These are phyloP conservation scores for Aspergillus saccharolyticus DNA, from an alignment of 495 filamentous ascomycete species.

Conservation along the genomic window DNA sequence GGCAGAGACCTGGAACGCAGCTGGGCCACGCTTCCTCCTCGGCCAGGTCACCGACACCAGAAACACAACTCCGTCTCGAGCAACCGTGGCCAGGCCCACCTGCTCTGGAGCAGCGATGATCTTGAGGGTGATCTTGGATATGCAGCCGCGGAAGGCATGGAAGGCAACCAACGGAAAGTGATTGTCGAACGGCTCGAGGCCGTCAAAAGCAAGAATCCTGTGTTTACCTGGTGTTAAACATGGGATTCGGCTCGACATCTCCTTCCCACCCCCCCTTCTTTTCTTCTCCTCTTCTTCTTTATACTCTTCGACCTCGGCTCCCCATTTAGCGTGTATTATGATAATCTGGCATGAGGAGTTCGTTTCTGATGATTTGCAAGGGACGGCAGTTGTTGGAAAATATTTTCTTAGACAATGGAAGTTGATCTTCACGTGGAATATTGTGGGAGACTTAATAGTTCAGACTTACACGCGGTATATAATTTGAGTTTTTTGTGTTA, in stretches of 20 bases:
- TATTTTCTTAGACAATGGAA: slow-evolving; percentile 5
- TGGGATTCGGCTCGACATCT: not conserved
- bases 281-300: slow-evolving; percentile 4
- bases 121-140: slow-evolving; percentile 90
- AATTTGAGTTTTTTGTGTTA: not conserved
- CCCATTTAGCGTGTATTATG: slow-evolving; percentile 23
- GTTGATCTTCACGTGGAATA: slow-evolving; percentile 3
- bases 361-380: slow-evolving; percentile 11
- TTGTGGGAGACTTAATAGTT: not conserved
- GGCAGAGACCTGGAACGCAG: slow-evolving; percentile 33
- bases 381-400: slow-evolving; percentile 11
- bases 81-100: slow-evolving; percentile 24
- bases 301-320: slow-evolving; percentile 9
- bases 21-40: slow-evolving; percentile 36
- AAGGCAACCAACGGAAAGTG: slow-evolving; percentile 81
- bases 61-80: slow-evolving; percentile 41
- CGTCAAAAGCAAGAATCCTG: slow-evolving; percentile 89
- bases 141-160: slow-evolving; percentile 88
- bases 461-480: not conserved
- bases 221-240: slow-evolving; percentile 83
- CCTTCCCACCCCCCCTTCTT: not conserved
- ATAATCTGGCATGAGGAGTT: slow-evolving; percentile 21
- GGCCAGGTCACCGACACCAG: slow-evolving; percentile 33
- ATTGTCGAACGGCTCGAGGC: slow-evolving; percentile 95
- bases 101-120: slow-evolving; percentile 63